phyloP scores from a whole-genome alignment of 1,284 basidiomycete genomes.

The Rhodotorula sp. region DNA sequence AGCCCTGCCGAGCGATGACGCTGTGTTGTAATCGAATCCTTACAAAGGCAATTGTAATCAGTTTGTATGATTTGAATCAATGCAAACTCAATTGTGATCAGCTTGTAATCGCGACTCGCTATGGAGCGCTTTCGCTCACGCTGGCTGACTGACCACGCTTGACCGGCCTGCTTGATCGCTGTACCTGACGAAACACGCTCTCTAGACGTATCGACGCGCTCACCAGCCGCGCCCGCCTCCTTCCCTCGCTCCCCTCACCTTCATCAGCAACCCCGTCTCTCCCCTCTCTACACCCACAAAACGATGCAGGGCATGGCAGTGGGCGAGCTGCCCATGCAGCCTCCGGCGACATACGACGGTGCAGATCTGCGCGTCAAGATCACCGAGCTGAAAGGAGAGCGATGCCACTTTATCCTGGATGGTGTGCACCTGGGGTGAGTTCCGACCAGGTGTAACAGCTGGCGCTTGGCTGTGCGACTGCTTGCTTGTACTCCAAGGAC shows the following conservation, averaged over 20 bases:
- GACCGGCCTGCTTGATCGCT: no score
- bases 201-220: not conserved
- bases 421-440: slow-evolving; percentile 86
- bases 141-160: no score
- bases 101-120: slow-evolving; percentile 77
- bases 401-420: slow-evolving; percentile 82
- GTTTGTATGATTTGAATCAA: slow-evolving; percentile 51
- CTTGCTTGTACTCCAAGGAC: no score
- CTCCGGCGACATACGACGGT: slow-evolving; percentile 40
- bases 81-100: slow-evolving; percentile 82
- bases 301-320: slow-evolving; percentile 3
- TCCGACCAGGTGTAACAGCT: not conserved
- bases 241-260: not conserved
- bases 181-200: not conserved
- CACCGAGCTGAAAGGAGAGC: slow-evolving; percentile 60
- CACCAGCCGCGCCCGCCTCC: not conserved
- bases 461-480: no score
- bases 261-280: not conserved
- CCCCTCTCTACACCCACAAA: no score
- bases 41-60: not conserved
- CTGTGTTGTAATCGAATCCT: not conserved
- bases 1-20: not conserved
- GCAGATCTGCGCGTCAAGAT: slow-evolving; percentile 41
- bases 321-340: slow-evolving; percentile 35
- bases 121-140: slow-evolving; percentile 54